Evolutionary conservation across 1,139 yeast genomes (phyloP), one percentile per base, ranked within the genome.

Genomic region (Torulaspora pretoriensis): DNA sequence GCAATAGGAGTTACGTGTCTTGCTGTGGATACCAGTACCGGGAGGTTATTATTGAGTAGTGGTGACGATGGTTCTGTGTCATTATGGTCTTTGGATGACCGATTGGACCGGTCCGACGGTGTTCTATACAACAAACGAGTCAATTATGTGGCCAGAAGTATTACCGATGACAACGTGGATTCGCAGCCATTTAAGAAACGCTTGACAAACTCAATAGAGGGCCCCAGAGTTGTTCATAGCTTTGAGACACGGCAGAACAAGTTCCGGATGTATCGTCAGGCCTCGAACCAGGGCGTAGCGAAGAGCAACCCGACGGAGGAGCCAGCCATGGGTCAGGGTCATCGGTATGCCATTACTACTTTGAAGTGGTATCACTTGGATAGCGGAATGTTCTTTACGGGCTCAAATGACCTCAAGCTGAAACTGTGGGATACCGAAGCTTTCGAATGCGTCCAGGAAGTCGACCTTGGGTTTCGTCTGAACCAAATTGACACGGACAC

Each of bases 291-390:
- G 9, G 34, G 24, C 13, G 29, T 14, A 8, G 29, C 26, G 12
- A 23, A 36, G 12, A 25, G 10, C 29, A 22, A 6, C 26, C 28
- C 32, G n/a, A 28, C 19, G 8, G 45, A 33, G 31, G 38, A 27
- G 13, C 10, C 38, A 2, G 30, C 14, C 9, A 3, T 38, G 6
- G 40, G 30, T 3, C 25, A 28, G 13, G 45, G 60, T 2, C 97
- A 90, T 60, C 65, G 68, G 22, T 88, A 74, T 61, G 96, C 96
- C 0, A 71, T 89, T 0, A 83, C 95, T 0, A 69, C 78, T 13
- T 71, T 87, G 1, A 73, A 75, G 56, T 90, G 97, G 97, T 90
- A 95, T 92, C 90, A 95, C 0, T 71, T 71, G 43, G 97, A 90
- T 63, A 80, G 82, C 22, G 97, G 96, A 1, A 74, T 90, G 80